Conservation (phyloP, 2,329 filamentous ascomycete species). For the Fusarium brevicatenulatum region DNA sequence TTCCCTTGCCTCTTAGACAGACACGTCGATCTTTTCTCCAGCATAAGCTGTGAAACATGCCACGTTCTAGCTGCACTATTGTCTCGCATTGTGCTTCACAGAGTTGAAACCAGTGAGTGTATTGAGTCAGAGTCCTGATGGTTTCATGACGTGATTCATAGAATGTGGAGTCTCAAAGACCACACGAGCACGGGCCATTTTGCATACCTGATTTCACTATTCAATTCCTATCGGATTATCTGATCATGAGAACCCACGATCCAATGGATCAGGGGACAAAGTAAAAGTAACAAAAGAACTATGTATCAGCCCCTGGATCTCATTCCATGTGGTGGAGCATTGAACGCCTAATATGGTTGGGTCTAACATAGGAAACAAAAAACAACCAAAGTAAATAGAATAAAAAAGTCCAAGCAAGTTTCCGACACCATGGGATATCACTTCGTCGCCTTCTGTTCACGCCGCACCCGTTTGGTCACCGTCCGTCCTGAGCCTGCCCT, state of each 20-base stretch:
- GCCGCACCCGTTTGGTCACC: conserved; percentile 41
- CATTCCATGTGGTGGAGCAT: conserved; percentile 39
- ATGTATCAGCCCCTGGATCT: conserved; percentile 37
- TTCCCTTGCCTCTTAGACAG: conserved; percentile 4
- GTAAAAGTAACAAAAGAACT: conserved; percentile 20
- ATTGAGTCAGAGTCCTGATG: neutral
- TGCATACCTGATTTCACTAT: neutral
- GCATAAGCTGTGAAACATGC: conserved; percentile 19
- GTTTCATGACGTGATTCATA: conserved; percentile 25
- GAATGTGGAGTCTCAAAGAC: neutral
- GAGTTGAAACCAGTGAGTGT: conserved; percentile 23
- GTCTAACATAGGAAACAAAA: conserved; percentile 37
- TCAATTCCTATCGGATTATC: conserved; percentile 13
- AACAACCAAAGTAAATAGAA: conserved; percentile 28
- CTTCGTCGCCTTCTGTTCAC: conserved; percentile 43
- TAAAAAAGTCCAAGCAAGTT: conserved; percentile 38
- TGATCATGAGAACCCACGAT: conserved; percentile 10
- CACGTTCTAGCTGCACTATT: conserved; percentile 2
- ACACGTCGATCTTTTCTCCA: conserved; percentile 9
- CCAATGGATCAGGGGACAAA: conserved; percentile 17
- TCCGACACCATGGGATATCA: conserved; percentile 44
- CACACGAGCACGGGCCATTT: neutral
- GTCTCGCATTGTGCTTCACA: conserved; percentile 16
- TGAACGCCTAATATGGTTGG: conserved; percentile 41
- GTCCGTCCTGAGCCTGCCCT: conserved; percentile 44